A percentile compares a stretch with the other conserved stretches of the same genome.
phyloP scores from a whole-genome alignment of 352 stramenopile genomes.

The Globisporangium camurandrum region DNA sequence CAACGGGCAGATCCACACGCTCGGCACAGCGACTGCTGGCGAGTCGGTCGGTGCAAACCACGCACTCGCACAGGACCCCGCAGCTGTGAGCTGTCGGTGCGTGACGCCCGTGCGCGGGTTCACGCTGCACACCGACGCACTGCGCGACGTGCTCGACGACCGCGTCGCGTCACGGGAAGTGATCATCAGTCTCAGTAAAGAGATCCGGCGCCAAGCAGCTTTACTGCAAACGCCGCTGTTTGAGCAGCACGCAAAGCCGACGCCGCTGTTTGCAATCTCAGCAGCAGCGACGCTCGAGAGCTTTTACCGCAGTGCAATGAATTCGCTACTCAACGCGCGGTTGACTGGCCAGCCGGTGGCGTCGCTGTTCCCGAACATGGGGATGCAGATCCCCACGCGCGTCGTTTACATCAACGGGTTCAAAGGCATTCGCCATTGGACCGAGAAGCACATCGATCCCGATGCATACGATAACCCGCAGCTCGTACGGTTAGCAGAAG shows the following conservation, averaged over 20 bases:
- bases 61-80: constrained; percentile 67
- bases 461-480: constrained; percentile 79
- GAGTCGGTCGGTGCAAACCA: constrained; percentile 75
- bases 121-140: constrained; percentile 53
- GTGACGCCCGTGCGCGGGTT: constrained; percentile 76
- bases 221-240: constrained; percentile 85
- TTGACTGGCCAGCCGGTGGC: constrained; percentile 70
- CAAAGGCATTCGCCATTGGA: constrained; percentile 82
- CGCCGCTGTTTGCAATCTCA: constrained; percentile 86
- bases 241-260: constrained; percentile 87
- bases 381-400: constrained; percentile 90
- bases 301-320: constrained; percentile 91
- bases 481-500: constrained; percentile 67
- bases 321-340: constrained; percentile 87
- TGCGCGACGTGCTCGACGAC: constrained; percentile 74
- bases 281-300: constrained; percentile 89
- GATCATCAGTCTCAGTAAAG: constrained; percentile 81
- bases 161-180: constrained; percentile 71
- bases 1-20: constrained; percentile 73
- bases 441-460: constrained; percentile 82
- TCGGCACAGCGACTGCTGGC: constrained; percentile 39
- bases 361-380: constrained; percentile 91
- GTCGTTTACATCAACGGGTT: constrained; percentile 93
- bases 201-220: constrained; percentile 82
- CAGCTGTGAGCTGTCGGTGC: constrained; percentile 71